Conservation (phyloP, 331 rosid species). For the Arachis monticola region DNA sequence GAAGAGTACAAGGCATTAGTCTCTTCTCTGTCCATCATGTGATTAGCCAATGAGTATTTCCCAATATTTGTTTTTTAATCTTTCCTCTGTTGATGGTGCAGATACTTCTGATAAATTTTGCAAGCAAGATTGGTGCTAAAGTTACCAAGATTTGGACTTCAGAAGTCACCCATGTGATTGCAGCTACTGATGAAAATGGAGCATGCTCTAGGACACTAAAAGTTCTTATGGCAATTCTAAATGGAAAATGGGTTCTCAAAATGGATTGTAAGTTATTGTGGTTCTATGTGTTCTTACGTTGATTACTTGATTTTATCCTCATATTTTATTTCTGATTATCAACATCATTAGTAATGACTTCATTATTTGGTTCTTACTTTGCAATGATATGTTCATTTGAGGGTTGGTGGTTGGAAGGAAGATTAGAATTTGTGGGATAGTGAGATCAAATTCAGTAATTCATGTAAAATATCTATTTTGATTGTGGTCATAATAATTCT, state of each 20-base stretch:
- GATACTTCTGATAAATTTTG: conserved; percentile 65
- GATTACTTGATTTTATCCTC: not conserved
- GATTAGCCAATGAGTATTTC: conserved; percentile 10
- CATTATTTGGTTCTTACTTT: conserved; percentile 9
- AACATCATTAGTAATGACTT: conserved; percentile 7
- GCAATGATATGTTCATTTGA: not conserved
- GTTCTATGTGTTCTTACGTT: not conserved
- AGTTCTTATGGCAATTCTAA: conserved; percentile 80
- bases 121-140: conserved; percentile 57
- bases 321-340: conserved; percentile 7
- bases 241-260: conserved; percentile 86
- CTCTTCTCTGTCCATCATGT: conserved; percentile 3
- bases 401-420: conserved; percentile 8
- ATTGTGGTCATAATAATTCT: not conserved
- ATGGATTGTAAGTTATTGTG: conserved; percentile 70
- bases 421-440: not conserved
- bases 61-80: conserved; percentile 17
- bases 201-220: conserved; percentile 87
- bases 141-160: conserved; percentile 80
- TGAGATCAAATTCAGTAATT: not conserved
- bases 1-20: not conserved
- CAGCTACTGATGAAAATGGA: conserved; percentile 76
- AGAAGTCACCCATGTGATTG: conserved; percentile 82
- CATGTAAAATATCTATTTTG: not conserved
- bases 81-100: conserved; percentile 39